A percentile compares a stretch with the other conserved stretches of the same genome.
These are phyloP conservation scores for Bassia scoparia DNA, from an alignment of 148 eudicot species.

Conservation along the genomic window DNA sequence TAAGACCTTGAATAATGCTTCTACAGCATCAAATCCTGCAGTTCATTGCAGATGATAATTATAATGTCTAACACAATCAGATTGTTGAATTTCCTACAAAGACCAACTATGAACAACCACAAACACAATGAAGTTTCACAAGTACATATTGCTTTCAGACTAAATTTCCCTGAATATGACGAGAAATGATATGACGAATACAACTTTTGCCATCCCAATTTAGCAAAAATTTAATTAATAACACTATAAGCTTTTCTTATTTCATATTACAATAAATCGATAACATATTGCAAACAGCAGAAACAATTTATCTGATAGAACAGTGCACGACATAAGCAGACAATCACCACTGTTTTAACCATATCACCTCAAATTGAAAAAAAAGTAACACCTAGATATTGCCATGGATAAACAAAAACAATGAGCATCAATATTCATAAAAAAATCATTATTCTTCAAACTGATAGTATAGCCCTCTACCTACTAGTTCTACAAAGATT, in stretches of 20 bases:
- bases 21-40: constrained; percentile 97
- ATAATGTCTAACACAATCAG: neutral
- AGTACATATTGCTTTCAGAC: neutral
- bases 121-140: neutral
- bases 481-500: too few relatives aligned
- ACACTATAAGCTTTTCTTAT: neutral
- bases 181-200: neutral
- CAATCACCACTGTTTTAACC: neutral
- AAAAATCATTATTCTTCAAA: too few relatives aligned
- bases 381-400: neutral
- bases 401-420: neutral
- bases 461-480: too few relatives aligned
- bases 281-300: neutral
- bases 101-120: neutral
- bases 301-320: too few relatives aligned
- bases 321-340: too few relatives aligned
- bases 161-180: neutral
- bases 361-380: neutral
- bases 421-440: too few relatives aligned
- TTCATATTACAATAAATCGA: too few relatives aligned
- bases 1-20: constrained; percentile 98
- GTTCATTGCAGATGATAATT: neutral
- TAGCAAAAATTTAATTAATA: neutral
- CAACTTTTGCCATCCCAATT: neutral
- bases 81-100: neutral